phyloP scores from a whole-genome alignment of 2,329 filamentous ascomycete species.

The Hawksworthiomyces lignivorus region DNA sequence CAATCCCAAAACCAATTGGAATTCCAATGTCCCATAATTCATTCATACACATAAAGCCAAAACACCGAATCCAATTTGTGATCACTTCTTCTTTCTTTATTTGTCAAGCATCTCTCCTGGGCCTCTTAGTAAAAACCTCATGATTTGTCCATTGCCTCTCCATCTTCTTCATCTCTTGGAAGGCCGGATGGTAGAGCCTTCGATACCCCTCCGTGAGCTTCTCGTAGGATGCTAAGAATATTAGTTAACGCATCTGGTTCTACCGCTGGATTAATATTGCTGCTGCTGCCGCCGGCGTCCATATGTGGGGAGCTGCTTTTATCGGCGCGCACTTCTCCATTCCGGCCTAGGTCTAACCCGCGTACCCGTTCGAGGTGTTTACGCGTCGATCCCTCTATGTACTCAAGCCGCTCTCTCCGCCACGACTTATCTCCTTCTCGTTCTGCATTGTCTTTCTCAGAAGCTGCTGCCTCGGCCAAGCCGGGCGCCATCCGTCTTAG shows the following conservation, averaged over 20 bases:
- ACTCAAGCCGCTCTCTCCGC: constrained; percentile 65
- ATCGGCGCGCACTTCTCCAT: constrained; percentile 56
- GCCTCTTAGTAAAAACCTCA: too few species aligned
- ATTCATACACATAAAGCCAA: too few species aligned
- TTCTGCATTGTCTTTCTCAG: constrained; percentile 15
- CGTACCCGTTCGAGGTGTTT: constrained; percentile 65
- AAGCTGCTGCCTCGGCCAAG: constrained; percentile 29
- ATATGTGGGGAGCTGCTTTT: constrained; percentile 26
- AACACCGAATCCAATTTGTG: too few species aligned
- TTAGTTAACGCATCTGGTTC: constrained; percentile 28
- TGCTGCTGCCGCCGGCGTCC: constrained; percentile 41
- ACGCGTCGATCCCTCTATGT: constrained; percentile 73
- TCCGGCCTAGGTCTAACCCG: constrained; percentile 56
- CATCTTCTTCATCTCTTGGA: neutral
- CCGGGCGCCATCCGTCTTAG: constrained; percentile 61
- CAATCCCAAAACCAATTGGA: too few species aligned
- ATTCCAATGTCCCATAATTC: too few species aligned
- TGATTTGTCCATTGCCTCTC: constrained; percentile 22
- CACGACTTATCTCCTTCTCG: constrained; percentile 40
- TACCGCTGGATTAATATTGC: constrained; percentile 38
- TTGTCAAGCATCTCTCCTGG: too few species aligned
- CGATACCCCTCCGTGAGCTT: constrained; percentile 5
- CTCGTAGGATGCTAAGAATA: constrained; percentile 14
- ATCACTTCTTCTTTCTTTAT: too few species aligned
- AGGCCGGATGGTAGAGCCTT: neutral